phyloP scores from a whole-genome alignment of 1,284 basidiomycete species.

The Ceratobasidium sp. region DNA sequence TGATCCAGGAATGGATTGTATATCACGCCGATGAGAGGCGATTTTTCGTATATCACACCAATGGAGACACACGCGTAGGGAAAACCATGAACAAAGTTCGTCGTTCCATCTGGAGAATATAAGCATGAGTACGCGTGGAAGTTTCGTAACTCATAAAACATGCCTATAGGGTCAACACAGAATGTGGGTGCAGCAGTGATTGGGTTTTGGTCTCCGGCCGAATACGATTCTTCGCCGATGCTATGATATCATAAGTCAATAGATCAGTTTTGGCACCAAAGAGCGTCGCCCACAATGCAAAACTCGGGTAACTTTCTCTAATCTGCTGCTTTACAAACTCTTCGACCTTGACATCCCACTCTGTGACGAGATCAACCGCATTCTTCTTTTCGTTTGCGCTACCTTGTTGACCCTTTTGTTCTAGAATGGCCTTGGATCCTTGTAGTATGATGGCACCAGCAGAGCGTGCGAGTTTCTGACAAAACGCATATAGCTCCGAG shows the following conservation, averaged over 20 bases:
- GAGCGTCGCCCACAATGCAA: conserved; percentile 60
- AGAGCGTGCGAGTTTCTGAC: conserved; percentile 72
- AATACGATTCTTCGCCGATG: conserved; percentile 92
- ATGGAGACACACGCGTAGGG: conserved; percentile 80
- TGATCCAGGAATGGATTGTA: conserved; percentile 94
- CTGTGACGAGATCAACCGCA: conserved; percentile 94
- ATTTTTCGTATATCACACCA: conserved; percentile 85
- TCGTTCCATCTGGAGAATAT: conserved; percentile 79
- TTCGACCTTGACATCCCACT: conserved; percentile 95
- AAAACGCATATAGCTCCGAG: conserved; percentile 27
- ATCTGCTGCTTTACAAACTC: conserved; percentile 84
- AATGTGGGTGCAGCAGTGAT: conserved; percentile 91
- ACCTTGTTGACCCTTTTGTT: conserved; percentile 59
- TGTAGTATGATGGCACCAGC: conserved; percentile 80
- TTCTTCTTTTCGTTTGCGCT: conserved; percentile 89
- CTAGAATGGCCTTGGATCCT: conserved; percentile 76
- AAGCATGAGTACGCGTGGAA: conserved; percentile 29
- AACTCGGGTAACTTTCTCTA: conserved; percentile 76
- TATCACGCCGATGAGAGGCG: conserved; percentile 89
- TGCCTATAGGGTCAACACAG: conserved; percentile 90
- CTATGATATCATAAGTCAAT: conserved; percentile 60
- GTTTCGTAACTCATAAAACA: not conserved
- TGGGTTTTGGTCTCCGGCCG: conserved; percentile 74
- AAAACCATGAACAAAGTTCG: conserved; percentile 94
- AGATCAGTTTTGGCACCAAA: not conserved